Evolutionary conservation across 108 stramenopile species (phyloP).

Genomic region (Cyclotella choctawhatcheeana): DNA sequence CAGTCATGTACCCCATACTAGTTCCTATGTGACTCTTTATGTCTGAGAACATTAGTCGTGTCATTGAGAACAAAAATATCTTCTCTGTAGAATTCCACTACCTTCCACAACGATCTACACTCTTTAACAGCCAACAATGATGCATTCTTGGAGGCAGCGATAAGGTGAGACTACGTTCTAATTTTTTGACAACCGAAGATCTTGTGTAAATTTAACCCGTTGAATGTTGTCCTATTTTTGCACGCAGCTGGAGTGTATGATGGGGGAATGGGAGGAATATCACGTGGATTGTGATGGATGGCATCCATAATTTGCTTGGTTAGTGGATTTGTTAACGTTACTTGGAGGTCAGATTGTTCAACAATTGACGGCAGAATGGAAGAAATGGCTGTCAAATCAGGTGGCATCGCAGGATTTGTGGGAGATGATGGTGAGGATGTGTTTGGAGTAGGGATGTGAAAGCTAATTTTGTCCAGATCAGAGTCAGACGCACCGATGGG

Average conservation of each 20-base stretch:
- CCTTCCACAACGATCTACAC: no score
- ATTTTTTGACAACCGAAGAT: conserved; percentile 3
- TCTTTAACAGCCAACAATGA: neutral
- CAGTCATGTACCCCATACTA: no score
- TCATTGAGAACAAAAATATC: no score
- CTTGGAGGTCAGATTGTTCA: neutral
- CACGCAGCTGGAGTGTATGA: neutral
- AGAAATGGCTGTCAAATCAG: no score
- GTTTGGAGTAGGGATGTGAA: no score
- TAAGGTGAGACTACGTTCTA: neutral
- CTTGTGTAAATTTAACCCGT: neutral
- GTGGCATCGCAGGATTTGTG: neutral
- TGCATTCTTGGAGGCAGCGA: neutral
- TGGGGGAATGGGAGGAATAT: neutral
- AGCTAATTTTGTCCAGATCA: neutral
- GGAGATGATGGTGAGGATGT: neutral
- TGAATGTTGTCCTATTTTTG: neutral
- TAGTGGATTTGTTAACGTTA: neutral
- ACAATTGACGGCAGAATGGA: neutral
- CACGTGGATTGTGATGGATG: neutral
- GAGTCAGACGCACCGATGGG: neutral
- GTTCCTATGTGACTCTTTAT: no score
- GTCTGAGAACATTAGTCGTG: no score
- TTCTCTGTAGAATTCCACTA: no score
- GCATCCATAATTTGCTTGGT: neutral